These are phyloP conservation scores for Trametes elegans DNA, from an alignment of 768 basidiomycete genomes.

Conservation along the genomic window DNA sequence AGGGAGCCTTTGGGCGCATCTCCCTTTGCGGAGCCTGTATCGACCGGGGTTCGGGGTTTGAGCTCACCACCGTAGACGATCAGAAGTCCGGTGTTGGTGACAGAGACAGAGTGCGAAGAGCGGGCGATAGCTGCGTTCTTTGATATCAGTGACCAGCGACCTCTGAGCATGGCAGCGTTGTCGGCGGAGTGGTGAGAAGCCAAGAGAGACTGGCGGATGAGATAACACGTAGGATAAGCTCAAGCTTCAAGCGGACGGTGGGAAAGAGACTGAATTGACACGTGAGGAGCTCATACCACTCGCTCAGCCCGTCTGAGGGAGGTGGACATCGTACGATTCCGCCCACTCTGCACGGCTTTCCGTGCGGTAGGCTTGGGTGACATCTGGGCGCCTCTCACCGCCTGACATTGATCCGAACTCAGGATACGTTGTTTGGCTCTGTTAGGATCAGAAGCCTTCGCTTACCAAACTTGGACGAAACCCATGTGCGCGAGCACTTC, in stretches of 20 bases:
- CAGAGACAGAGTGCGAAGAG: constrained; percentile 42
- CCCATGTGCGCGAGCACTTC: background rate
- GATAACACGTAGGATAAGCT: background rate
- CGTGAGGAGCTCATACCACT: background rate
- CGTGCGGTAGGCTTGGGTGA: too few relatives aligned
- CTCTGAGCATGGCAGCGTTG: constrained; percentile 14
- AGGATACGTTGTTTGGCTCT: background rate
- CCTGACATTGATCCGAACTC: background rate
- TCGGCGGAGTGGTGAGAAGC: background rate
- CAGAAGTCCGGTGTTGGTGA: constrained; percentile 28
- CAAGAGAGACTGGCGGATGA: background rate
- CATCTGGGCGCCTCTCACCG: background rate
- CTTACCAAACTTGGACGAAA: background rate
- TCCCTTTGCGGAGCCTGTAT: constrained; percentile 23
- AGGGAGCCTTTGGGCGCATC: constrained; percentile 18
- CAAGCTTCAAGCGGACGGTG: background rate
- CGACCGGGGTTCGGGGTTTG: constrained; percentile 41
- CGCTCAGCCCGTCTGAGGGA: too few relatives aligned
- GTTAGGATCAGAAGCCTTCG: constrained; percentile 14
- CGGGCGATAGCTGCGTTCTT: constrained; percentile 29
- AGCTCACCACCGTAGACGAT: constrained; percentile 45
- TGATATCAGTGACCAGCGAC: constrained; percentile 31
- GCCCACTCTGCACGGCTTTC: too few relatives aligned
- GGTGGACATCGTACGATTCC: too few relatives aligned
- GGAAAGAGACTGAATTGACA: too few relatives aligned